Base-by-base conservation (phyloP, 2,329 filamentous ascomycete genomes). In the Alternaria viburni region DNA sequence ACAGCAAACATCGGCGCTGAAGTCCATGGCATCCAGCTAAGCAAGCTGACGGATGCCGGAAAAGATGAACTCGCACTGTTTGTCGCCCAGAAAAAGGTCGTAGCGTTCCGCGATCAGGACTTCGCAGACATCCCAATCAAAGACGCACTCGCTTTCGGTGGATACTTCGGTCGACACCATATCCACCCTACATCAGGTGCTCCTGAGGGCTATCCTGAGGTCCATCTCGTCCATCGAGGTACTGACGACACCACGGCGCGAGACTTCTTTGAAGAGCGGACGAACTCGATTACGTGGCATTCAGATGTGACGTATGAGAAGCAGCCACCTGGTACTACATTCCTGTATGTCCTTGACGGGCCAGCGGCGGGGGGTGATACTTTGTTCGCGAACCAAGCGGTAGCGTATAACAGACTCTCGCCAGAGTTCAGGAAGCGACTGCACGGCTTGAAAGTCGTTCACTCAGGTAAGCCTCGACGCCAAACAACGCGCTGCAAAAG, bases 291-390 rank as follows among this genome's bases (percentile, higher is more conserved):
- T 1, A 92, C 92, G 8, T 97, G 93, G 93, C 93, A 97, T 81
- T 92, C 90, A 0, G 93, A 97, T 70, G 90, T 97, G 2, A 92
- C 91, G 0, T 97, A 96, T 76, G 94, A 97, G 82, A 83, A 87
- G 69, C 93, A 97, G 81, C 93, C 94, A 2, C 93, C 94, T 0
- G 93, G 93, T 28, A 97, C 93, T 0, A 97, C 94, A 0, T 96
- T 97, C 81, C 81, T 97, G 36, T 97, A 96, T 76, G 85, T 93
- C 54, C 86, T 97, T n/a, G 93, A 97, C 75, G 90, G 88, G 47
- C 93, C 93, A 1, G 84, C 87, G 43, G 90, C 88, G 1, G 93
- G 93, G 36, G 94, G 93, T 51, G 93, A 97, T 76, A 97, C 93
- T 0, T 82, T 96, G 4, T 97, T 97, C 73, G 88, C 86, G 49